Conservation (phyloP, 2,329 filamentous ascomycete species). For the Apiospora sp. region DNA sequence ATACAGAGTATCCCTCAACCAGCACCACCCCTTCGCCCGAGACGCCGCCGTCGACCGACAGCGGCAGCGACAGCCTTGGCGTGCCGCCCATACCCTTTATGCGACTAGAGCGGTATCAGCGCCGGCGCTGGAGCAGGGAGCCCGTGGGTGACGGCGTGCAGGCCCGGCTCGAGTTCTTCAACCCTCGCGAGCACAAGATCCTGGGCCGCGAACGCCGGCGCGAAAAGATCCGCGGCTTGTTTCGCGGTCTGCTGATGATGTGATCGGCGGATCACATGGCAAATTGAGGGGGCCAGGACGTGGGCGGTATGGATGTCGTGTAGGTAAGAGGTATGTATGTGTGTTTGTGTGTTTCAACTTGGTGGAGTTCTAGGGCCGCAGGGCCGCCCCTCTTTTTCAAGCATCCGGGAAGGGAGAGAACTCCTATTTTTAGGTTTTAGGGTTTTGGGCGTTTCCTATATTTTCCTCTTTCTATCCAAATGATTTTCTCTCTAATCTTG, state of each 20-base stretch:
- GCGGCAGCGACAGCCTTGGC: not conserved
- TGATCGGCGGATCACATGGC: not conserved
- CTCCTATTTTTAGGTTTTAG: not conserved
- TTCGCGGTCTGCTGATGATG: constrained; percentile 20
- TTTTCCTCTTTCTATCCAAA: not conserved
- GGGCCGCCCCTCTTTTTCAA: not conserved
- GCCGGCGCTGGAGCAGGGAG: constrained; percentile 25
- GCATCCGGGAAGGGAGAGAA: not conserved
- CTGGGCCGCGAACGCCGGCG: not conserved
- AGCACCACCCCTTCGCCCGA: not conserved
- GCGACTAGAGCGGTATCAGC: constrained; percentile 24
- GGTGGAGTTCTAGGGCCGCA: not conserved
- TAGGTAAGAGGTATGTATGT: not conserved
- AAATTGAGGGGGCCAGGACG: not conserved
- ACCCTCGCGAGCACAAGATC: constrained; percentile 21
- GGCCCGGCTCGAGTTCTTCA: constrained; percentile 27
- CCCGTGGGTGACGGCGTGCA: constrained; percentile 16
- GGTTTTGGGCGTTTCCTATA: not conserved
- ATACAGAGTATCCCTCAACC: no score
- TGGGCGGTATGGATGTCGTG: not conserved
- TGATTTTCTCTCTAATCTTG: not conserved
- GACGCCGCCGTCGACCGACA: not conserved
- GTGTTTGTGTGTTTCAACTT: not conserved
- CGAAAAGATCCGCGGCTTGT: constrained; percentile 19
- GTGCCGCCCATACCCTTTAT: constrained; percentile 17